Percentiles rank a stretch among this genome's conserved stretches.
phyloP scores from a whole-genome alignment of 1,284 basidiomycete genomes.

The Ustilago loliicola region DNA sequence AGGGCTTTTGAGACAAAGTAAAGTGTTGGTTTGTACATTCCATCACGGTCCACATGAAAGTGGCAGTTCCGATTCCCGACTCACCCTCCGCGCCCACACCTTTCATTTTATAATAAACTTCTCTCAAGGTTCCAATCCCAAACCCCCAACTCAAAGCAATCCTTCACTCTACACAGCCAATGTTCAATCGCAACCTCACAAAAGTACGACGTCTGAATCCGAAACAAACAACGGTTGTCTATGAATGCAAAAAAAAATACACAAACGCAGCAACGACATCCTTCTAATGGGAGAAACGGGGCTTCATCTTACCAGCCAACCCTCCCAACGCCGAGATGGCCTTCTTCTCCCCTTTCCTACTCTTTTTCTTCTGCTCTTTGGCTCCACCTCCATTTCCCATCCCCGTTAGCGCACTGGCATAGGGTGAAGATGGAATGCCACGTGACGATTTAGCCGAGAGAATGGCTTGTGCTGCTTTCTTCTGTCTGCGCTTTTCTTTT shows the following conservation, averaged over 20 bases:
- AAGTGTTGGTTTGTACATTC: not conserved
- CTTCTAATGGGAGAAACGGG: constrained; percentile 5
- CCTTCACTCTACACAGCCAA: no score
- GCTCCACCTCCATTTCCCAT: not conserved
- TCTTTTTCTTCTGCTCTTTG: constrained; percentile 30
- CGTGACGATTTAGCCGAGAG: constrained; percentile 11
- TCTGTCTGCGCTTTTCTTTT: constrained; percentile 43
- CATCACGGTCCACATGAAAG: not conserved
- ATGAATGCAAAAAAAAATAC: constrained; percentile 9
- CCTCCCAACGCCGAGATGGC: constrained; percentile 12
- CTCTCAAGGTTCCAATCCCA: not conserved
- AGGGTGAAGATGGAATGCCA: constrained; percentile 36
- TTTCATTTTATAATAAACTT: no score
- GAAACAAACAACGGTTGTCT: not conserved
- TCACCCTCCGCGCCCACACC: not conserved
- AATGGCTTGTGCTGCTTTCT: constrained; percentile 35
- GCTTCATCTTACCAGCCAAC: constrained; percentile 40
- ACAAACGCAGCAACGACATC: not conserved
- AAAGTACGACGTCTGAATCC: no score
- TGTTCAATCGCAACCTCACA: no score
- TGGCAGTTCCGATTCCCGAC: not conserved
- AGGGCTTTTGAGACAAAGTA: no score
- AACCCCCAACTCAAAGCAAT: no score
- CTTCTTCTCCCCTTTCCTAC: constrained; percentile 26
- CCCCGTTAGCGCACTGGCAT: constrained; percentile 29